Base-by-base conservation (phyloP, 2,329 filamentous ascomycete genomes). In the Trichoderma atroviride region DNA sequence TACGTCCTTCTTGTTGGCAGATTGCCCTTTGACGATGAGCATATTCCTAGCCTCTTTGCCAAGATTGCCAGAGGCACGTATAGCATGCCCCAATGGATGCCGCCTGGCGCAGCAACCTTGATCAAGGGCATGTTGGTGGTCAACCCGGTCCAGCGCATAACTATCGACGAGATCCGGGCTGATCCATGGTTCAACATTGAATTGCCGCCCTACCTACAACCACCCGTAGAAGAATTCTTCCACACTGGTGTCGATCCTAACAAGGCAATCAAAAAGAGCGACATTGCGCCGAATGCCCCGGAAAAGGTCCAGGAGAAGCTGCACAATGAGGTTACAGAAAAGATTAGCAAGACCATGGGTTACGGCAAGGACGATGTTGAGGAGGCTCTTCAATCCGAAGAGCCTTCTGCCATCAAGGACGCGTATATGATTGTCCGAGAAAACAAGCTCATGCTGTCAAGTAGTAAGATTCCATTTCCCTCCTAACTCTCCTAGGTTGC, bases 341-440 rank as follows among this genome's bases (percentile, higher is more conserved):
- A 98, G 84, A 91, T 99, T 65, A 96, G 95, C 76, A 96, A 95
- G 82, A 97, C 94, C 0, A 98, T 99, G 94, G 96, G 96, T 70
- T 99, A 99, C 78, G 94, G 92, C 43, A 95, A 93, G 78, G 91
- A 91, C 71, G 96, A 99, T 83, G 95, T 99, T 65, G 92, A 97
- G 78, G 96, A 98, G 80, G 95, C 96, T 27, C 84, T 99, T 72
- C 91, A 92, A 76, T 94, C 93, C 69, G 90, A 96, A 65, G 96
- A 99, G 79, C 96, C 96, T 14, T 98, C 94, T 70, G 94, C 96
- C 13, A 97, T 99, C 84, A 99, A 99, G 82, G 96, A 99, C 81
- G 96, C 96, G 1, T 99, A 98, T 82, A 90, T 97, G 81, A 99
- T 99, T 79, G 93, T 99, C 31, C 89, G 95, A 65, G 96, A 99